phyloP scores from a whole-genome alignment of 495 filamentous ascomycete genomes.

The Usnea hakonensis region DNA sequence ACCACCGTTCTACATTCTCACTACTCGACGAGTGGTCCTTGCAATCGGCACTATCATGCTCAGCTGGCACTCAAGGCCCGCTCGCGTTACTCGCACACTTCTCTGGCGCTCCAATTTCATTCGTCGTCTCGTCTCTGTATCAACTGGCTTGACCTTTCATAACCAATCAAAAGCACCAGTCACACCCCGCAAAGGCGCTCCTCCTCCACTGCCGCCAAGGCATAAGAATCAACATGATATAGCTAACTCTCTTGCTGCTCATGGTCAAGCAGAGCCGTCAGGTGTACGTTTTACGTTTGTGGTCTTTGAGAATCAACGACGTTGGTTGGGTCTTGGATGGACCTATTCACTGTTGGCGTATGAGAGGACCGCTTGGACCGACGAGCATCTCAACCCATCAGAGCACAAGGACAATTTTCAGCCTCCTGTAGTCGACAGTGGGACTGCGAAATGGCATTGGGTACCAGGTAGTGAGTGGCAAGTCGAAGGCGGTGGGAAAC shows the following conservation, averaged over 20 bases:
- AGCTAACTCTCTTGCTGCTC: slow-evolving; percentile 42
- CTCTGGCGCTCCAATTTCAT: slow-evolving; percentile 80
- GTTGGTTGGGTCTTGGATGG: slow-evolving; percentile 95
- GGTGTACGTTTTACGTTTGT: slow-evolving; percentile 94
- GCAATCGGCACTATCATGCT: slow-evolving; percentile 71
- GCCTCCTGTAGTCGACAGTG: slow-evolving; percentile 77
- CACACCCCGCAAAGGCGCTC: slow-evolving; percentile 21
- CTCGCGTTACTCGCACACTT: slow-evolving; percentile 75
- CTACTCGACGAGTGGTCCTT: slow-evolving; percentile 73
- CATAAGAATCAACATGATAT: slow-evolving; percentile 36
- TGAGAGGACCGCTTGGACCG: slow-evolving; percentile 86
- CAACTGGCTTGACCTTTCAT: slow-evolving; percentile 75
- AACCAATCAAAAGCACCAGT: slow-evolving; percentile 24
- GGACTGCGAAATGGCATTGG: slow-evolving; percentile 83
- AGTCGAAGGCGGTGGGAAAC: slow-evolving; percentile 66
- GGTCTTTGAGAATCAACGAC: slow-evolving; percentile 90
- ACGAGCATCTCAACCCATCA: slow-evolving; percentile 82
- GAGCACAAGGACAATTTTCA: slow-evolving; percentile 74
- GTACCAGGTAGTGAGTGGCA: slow-evolving; percentile 75
- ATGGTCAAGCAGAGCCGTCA: slow-evolving; percentile 49
- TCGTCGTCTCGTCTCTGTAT: slow-evolving; percentile 52
- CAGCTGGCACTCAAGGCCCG: slow-evolving; percentile 85
- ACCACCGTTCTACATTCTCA: slow-evolving; percentile 76
- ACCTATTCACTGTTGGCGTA: slow-evolving; percentile 82
- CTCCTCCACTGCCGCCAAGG: slow-evolving; percentile 27